Evolutionary conservation across 495 filamentous ascomycete species (phyloP).

Genomic region (Podospora anserina): DNA sequence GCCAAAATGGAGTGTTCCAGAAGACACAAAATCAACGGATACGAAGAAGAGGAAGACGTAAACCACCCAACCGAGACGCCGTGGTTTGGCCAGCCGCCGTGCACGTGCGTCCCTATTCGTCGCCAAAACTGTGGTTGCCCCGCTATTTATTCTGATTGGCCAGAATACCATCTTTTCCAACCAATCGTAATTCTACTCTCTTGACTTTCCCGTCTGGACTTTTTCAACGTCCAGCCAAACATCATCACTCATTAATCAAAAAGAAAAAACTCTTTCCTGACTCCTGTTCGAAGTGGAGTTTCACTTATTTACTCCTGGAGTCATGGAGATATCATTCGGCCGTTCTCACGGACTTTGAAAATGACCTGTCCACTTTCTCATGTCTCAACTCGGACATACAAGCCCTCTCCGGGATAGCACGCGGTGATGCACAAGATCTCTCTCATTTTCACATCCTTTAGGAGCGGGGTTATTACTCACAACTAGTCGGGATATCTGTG

Average conservation of each 20-base stretch:
- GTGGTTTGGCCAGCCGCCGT: constrained; percentile 25
- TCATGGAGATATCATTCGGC: not conserved
- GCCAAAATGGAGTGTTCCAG: constrained; percentile 8
- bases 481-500: not conserved
- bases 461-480: not conserved
- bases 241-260: constrained; percentile 10
- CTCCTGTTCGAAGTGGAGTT: not conserved
- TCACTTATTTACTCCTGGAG: not conserved
- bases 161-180: constrained; percentile 20
- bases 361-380: not conserved
- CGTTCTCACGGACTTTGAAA: not conserved
- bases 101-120: constrained; percentile 22
- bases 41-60: constrained; percentile 18
- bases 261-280: not conserved
- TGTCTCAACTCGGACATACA: constrained; percentile 5
- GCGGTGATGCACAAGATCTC: not conserved
- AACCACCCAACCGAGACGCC: constrained; percentile 25
- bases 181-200: constrained; percentile 18
- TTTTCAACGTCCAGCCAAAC: not conserved
- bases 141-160: constrained; percentile 28
- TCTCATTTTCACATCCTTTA: not conserved
- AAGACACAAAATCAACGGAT: not conserved
- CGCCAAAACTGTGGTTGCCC: constrained; percentile 7
- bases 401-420: not conserved
- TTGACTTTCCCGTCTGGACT: not conserved